Evolutionary conservation across 495 filamentous ascomycete species (phyloP).

Genomic region (Daldinia decipiens): DNA sequence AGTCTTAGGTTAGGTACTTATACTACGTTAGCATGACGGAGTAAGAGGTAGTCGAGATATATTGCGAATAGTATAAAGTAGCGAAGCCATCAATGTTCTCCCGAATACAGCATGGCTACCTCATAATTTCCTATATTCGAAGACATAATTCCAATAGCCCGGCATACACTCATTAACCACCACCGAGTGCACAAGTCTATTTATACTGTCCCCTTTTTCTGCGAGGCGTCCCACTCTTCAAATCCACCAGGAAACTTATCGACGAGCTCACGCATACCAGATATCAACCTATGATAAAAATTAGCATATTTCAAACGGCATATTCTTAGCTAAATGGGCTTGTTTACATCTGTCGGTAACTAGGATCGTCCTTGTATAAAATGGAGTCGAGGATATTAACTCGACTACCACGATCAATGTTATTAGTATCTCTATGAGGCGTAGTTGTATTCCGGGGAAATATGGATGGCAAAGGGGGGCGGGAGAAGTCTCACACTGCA

Average conservation of each 20-base stretch:
- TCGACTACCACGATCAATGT: constrained; percentile 15
- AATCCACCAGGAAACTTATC: constrained; percentile 37
- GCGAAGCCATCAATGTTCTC: neutral
- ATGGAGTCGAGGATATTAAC: constrained; percentile 41
- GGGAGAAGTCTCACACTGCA: constrained; percentile 26
- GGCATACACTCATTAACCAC: too few species aligned
- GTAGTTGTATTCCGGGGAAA: neutral
- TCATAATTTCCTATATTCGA: neutral
- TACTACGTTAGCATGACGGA: neutral
- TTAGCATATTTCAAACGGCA: constrained; percentile 5
- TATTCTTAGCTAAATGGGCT: neutral
- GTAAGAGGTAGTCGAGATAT: neutral
- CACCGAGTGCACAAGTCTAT: neutral
- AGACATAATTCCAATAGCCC: neutral
- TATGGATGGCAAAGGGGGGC: neutral
- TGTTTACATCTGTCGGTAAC: constrained; percentile 36
- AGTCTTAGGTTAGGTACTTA: neutral
- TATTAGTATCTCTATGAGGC: neutral
- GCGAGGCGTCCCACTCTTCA: constrained; percentile 24
- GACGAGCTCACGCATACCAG: constrained; percentile 37
- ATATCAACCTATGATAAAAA: constrained; percentile 21
- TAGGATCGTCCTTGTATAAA: constrained; percentile 35
- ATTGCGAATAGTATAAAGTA: neutral
- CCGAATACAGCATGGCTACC: neutral
- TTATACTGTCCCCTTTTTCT: neutral